Evolutionary conservation across 2,329 filamentous ascomycete species (phyloP).

Genomic region (Pseudocercospora cruenta): DNA sequence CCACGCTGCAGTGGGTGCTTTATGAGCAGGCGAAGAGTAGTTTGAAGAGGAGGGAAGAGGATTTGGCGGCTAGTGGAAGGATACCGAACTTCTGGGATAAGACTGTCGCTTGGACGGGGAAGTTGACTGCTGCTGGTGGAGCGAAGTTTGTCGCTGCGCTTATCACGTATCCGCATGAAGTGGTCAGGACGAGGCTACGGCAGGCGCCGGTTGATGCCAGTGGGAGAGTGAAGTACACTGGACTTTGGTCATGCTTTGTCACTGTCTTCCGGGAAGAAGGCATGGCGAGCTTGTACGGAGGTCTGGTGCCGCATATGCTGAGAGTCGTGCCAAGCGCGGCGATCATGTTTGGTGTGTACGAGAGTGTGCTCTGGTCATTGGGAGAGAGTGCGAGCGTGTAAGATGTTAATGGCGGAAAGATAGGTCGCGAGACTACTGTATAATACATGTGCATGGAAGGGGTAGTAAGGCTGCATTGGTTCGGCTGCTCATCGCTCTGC

Average conservation of each 20-base stretch:
- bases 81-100: conserved; percentile 72
- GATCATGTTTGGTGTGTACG: conserved; percentile 93
- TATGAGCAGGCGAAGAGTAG: conserved; percentile 88
- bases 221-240: conserved; percentile 76
- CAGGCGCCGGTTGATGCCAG: conserved; percentile 69
- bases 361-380: conserved; percentile 53
- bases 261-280: conserved; percentile 88
- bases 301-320: conserved; percentile 87
- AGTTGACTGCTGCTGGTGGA: conserved; percentile 74
- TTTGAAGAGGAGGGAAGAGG: conserved; percentile 67
- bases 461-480: background rate
- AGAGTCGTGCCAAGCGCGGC: conserved; percentile 88
- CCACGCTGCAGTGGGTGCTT: conserved; percentile 88
- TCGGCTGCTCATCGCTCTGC: background rate
- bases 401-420: conserved; percentile 22
- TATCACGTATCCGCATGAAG: conserved; percentile 90
- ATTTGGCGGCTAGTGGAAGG: conserved; percentile 59
- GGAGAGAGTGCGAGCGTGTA: conserved; percentile 48
- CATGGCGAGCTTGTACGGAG: conserved; percentile 82
- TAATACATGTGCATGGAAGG: background rate
- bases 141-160: conserved; percentile 86
- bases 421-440: background rate
- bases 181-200: conserved; percentile 80
- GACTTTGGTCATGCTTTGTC: conserved; percentile 84
- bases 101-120: conserved; percentile 76